These are phyloP conservation scores for Raddia guianensis DNA, from an alignment of 176 grass and related monocot genomes.

Conservation along the genomic window DNA sequence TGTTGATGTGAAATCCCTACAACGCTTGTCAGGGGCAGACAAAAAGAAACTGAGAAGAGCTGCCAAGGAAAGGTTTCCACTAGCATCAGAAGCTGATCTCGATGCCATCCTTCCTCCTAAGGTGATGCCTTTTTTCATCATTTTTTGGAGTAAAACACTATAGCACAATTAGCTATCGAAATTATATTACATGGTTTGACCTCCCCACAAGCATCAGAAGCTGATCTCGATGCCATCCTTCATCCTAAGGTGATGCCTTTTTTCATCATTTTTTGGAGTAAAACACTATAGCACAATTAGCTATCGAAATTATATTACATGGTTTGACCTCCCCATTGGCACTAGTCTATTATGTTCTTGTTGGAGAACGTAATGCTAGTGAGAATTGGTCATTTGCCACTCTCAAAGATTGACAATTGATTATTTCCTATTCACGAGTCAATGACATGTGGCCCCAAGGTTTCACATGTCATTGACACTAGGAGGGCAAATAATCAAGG, in stretches of 20 bases:
- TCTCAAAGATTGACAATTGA: too few species aligned
- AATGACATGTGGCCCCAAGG: too few species aligned
- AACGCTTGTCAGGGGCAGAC: slow-evolving; percentile 87
- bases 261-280: neutral
- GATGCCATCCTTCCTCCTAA: slow-evolving; percentile 86
- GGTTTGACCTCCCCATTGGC: neutral
- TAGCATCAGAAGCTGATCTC: slow-evolving; percentile 73
- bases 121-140: slow-evolving; percentile 40
- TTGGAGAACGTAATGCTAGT: too few species aligned
- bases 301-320: slow-evolving; percentile 4
- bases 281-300: neutral
- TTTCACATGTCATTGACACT: too few species aligned
- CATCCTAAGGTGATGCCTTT: slow-evolving; percentile 67
- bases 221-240: slow-evolving; percentile 77
- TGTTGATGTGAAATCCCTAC: slow-evolving; percentile 72
- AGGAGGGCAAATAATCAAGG: too few species aligned
- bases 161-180: slow-evolving; percentile 1
- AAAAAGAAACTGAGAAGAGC: slow-evolving; percentile 95
- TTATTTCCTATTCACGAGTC: too few species aligned
- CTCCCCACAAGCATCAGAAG: slow-evolving; percentile 76
- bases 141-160: neutral
- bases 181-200: too few species aligned
- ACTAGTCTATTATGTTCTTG: neutral
- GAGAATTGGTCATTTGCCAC: too few species aligned
- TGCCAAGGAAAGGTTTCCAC: slow-evolving; percentile 77